Base-by-base conservation (phyloP, 352 stramenopile genomes). In the Phytopythium oedochilum region DNA sequence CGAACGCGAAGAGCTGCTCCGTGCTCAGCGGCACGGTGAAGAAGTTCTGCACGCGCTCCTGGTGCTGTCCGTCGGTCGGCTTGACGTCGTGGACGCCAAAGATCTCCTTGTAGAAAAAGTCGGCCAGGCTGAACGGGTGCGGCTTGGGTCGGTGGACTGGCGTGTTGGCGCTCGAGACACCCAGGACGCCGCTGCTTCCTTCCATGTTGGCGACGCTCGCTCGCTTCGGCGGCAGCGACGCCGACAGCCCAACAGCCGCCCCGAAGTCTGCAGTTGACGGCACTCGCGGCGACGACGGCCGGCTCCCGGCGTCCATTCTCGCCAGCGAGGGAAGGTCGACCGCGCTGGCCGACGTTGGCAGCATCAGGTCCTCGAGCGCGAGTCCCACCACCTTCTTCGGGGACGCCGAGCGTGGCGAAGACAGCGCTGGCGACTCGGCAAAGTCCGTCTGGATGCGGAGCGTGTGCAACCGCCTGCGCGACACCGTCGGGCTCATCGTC, bases 1-100 rank as follows among this genome's bases (percentile, higher is more conserved):
- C 96, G 63, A 98, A 98, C 11, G 84, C 61, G 46, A 99, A 87
- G 26, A 98, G 73, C 52, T 90, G 73, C 60, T 93, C 83, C 10
- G 77, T 88, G 50, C 88, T 80, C 46, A 81, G 62, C 12, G 83
- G 83, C 42, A 90, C 79, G 15, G 75, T 75, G 29, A 93, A 73
- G 60, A 93, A 93, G 64, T 93, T 87, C 50, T 90, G 78, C 46
- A 93, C 83, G 10, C 83, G 83, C 59, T 90, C 76, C 31, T 90
- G 77, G 51, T 91, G 83, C 61, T 88, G 64, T 0, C 68, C 83
- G 45, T 93, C 83, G 20, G 64, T 83, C 28, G 67, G 67, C 59
- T 90, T 88, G 63, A 90, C 89, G 42, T 91, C 83, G 53, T 91
- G 78, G 10, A 91, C 64, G 28, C 83, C 83, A 64, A 93, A 91